Evolutionary conservation across 2,329 filamentous ascomycete species (phyloP).

Genomic region (Aspergillus novoparasiticus): DNA sequence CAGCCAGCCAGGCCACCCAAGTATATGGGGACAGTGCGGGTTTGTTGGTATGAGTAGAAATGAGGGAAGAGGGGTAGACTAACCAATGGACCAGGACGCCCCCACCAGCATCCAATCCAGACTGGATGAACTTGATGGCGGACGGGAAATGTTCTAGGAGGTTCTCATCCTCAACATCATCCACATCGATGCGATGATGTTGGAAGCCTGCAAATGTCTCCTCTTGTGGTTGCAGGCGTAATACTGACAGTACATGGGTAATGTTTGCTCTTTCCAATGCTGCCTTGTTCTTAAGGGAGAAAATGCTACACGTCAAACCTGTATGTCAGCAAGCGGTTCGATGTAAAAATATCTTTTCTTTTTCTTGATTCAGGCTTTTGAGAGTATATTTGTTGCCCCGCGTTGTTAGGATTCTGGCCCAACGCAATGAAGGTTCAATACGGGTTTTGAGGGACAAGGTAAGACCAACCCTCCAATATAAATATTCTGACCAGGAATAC

Average conservation of each 20-base stretch:
- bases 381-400: constrained; percentile 7
- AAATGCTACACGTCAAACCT: constrained; percentile 62
- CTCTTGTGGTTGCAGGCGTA: constrained; percentile 63
- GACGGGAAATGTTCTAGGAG: constrained; percentile 77
- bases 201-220: constrained; percentile 64
- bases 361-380: background rate
- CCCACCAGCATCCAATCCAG: constrained; percentile 65
- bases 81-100: constrained; percentile 71
- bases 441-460: constrained; percentile 7
- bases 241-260: constrained; percentile 86
- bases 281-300: constrained; percentile 72
- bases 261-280: constrained; percentile 73
- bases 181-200: constrained; percentile 79
- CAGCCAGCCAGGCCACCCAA: background rate
- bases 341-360: background rate
- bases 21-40: background rate
- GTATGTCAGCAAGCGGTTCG: constrained; percentile 9
- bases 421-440: background rate
- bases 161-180: constrained; percentile 90
- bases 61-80: constrained; percentile 40
- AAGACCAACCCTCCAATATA: constrained; percentile 73
- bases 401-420: constrained; percentile 2
- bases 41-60: background rate
- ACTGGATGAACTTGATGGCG: constrained; percentile 79
- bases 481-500: constrained; percentile 69